Evolutionary conservation across 108 stramenopile species (phyloP).

Genomic region (Aurantiochytrium sp.): DNA sequence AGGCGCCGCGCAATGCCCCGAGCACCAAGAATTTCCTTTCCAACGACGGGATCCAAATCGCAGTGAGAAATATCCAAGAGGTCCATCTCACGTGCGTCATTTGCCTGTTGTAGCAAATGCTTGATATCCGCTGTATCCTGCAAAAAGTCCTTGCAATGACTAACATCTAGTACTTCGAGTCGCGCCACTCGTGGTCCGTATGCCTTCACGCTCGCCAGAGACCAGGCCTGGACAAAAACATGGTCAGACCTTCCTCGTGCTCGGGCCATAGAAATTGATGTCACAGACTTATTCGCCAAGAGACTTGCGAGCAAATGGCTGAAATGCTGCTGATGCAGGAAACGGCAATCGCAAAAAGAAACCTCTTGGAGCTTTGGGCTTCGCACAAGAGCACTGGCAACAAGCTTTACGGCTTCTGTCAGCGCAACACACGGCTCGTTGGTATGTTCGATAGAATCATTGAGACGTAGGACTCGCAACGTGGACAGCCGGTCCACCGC

Average conservation of each 20-base stretch:
- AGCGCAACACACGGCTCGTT: not conserved
- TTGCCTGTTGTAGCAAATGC: too few relatives aligned
- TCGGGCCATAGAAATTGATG: not conserved
- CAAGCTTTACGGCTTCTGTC: too few relatives aligned
- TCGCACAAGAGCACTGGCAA: not conserved
- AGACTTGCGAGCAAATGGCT: not conserved
- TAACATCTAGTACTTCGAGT: not conserved
- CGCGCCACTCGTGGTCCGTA: not conserved
- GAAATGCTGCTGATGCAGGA: not conserved
- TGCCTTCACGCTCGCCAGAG: not conserved
- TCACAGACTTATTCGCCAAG: not conserved
- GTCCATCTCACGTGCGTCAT: not conserved
- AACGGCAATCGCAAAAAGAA: not conserved
- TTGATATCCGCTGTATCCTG: not conserved
- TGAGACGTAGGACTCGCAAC: not conserved
- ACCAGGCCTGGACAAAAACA: not conserved
- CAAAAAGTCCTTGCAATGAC: not conserved
- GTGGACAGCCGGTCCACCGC: not conserved
- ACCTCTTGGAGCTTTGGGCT: not conserved
- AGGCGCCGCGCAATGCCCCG: not conserved
- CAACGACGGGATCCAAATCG: not conserved
- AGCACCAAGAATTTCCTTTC: not conserved
- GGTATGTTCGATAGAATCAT: not conserved
- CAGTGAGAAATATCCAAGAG: not conserved
- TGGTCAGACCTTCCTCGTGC: not conserved